Base-by-base conservation (phyloP, 164 flowering plant genomes). In the Paratinospora sagittata region DNA sequence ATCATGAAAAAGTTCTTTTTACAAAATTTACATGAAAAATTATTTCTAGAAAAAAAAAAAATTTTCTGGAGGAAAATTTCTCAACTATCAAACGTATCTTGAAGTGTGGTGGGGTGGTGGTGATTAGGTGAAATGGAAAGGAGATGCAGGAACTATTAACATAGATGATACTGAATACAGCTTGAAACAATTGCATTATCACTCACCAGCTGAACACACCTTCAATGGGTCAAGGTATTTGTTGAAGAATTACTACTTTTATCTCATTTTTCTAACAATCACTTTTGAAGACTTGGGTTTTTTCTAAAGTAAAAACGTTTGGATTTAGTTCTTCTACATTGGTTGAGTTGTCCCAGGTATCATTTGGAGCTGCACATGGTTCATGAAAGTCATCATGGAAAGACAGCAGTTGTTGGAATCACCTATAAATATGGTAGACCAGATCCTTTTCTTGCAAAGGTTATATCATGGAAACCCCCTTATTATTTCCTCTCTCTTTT, bases 201-300 rank as follows among this genome's bases (percentile, higher is more conserved):
- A 89, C 76, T 72, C 87, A 19, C 93, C 93, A 2, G 79, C 91
- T 16, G 93, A 89, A 74, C 93, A 89, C 78, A 84, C 85, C 9
- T 71, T 87, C 67, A 84, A 84, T 64, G 88, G 86, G 33, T 49
- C 78, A 67, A 85, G 89, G 90, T 85, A 52, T 11, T 52, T n/a
- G n/a, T n/a, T n/a, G n/a, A n/a, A n/a, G n/a, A n/a, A n/a, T n/a
- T n/a, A n/a, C n/a, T n/a, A n/a, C n/a, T n/a, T n/a, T n/a, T n/a
- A n/a, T 11, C 43, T 39, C 58, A 52, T 52, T 17, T 52, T 52
- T 19, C 19, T 52, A 52, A 14, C 6, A 21, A 52, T 7, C n/a
- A 52, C 6, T 52, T 52, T 52, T 19, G 24, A 63, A 24, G 6
- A 65, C 33, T 65, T 67, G 45, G 6, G 55, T 21, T 68, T 3